phyloP scores from a whole-genome alignment of 164 flowering plant species.

The Kalanchoe fedtschenkoi region DNA sequence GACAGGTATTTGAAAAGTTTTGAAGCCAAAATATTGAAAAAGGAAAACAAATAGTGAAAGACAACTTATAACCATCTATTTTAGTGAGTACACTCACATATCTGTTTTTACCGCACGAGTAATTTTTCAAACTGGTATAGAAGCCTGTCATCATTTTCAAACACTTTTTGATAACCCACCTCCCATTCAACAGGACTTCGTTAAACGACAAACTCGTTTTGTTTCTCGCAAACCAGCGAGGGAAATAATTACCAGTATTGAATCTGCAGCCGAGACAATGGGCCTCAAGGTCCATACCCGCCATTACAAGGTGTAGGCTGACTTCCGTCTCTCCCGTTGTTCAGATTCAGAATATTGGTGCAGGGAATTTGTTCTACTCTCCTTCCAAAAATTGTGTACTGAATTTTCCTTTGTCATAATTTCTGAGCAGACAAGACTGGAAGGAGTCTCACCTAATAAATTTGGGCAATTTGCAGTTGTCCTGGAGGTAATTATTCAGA shows the following conservation, averaged over 20 bases:
- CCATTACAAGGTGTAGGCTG: constrained; percentile 57
- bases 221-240: constrained; percentile 78
- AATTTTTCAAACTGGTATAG: background rate
- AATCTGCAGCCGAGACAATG: constrained; percentile 68
- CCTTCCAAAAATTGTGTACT: background rate
- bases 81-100: background rate
- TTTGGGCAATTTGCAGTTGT: constrained; percentile 74
- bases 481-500: constrained; percentile 54
- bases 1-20: constrained; percentile 47
- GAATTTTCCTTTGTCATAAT: background rate
- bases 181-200: constrained; percentile 53
- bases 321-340: background rate
- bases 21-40: background rate
- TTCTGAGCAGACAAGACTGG: constrained; percentile 66
- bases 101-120: background rate
- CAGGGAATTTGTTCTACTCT: too few relatives aligned
- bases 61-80: background rate
- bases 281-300: constrained; percentile 72
- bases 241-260: constrained; percentile 52
- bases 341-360: too few relatives aligned
- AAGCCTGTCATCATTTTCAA: too few relatives aligned
- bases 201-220: constrained; percentile 90
- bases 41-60: background rate
- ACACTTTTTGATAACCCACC: too few relatives aligned
- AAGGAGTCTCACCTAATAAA: constrained; percentile 61